phyloP scores from a whole-genome alignment of 2,329 filamentous ascomycete genomes.

The Harringtonia lauricola region DNA sequence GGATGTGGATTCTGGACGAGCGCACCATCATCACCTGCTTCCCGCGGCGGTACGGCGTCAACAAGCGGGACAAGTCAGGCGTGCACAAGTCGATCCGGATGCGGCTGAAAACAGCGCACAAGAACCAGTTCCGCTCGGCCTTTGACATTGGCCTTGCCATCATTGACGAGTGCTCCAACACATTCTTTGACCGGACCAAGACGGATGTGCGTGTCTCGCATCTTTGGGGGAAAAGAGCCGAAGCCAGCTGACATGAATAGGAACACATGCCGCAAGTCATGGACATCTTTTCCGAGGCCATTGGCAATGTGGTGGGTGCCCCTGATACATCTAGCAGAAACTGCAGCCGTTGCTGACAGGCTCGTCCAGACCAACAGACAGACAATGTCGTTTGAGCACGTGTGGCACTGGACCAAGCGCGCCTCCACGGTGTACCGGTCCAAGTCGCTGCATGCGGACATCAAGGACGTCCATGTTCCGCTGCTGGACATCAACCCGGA shows the following conservation, averaged over 20 bases:
- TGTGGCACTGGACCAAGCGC: constrained; percentile 24
- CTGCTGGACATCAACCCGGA: constrained; percentile 31
- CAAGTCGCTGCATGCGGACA: not conserved
- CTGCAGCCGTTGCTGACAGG: not conserved
- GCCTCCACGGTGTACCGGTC: constrained; percentile 11
- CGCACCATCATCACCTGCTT: constrained; percentile 20
- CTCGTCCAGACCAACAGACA: constrained; percentile 21
- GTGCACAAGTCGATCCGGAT: constrained; percentile 28
- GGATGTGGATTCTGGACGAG: constrained; percentile 21
- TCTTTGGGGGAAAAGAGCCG: not conserved
- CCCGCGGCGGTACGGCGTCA: constrained; percentile 28
- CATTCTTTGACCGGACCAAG: constrained; percentile 23
- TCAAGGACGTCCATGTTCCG: constrained; percentile 9
- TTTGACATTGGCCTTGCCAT: constrained; percentile 32
- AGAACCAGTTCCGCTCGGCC: constrained; percentile 22
- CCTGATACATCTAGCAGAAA: too few relatives aligned
- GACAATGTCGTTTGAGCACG: constrained; percentile 23
- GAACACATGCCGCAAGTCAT: constrained; percentile 22
- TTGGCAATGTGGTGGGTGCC: constrained; percentile 27
- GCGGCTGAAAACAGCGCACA: constrained; percentile 14
- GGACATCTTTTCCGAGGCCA: constrained; percentile 29
- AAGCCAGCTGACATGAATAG: not conserved
- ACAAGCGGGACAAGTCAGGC: constrained; percentile 26
- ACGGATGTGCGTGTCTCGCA: not conserved
- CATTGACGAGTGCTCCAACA: constrained; percentile 27